phyloP scores from a whole-genome alignment of 2,329 filamentous ascomycete genomes.

The Hypoxylon sp. region DNA sequence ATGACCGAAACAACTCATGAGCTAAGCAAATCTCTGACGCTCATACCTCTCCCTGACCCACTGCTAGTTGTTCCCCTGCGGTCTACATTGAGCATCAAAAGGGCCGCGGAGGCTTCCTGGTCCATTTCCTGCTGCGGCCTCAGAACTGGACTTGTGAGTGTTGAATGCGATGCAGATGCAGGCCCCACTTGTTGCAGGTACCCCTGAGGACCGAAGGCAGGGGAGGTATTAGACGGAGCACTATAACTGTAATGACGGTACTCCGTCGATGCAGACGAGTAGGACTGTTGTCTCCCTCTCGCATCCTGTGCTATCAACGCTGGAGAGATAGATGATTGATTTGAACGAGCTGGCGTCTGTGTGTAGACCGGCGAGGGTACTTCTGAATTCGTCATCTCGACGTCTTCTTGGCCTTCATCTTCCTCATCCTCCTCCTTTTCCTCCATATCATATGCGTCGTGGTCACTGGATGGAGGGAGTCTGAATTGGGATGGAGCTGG shows the following conservation, averaged over 20 bases:
- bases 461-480: constrained; percentile 49
- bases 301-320: constrained; percentile 63
- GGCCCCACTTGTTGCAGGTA: constrained; percentile 57
- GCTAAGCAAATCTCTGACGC: constrained; percentile 67
- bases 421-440: constrained; percentile 59
- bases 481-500: constrained; percentile 50
- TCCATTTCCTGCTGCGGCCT: constrained; percentile 70
- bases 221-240: constrained; percentile 58
- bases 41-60: constrained; percentile 62
- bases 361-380: constrained; percentile 63
- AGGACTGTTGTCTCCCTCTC: constrained; percentile 63
- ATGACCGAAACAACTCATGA: constrained; percentile 54
- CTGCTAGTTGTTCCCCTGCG: constrained; percentile 64
- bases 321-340: constrained; percentile 67
- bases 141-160: constrained; percentile 70
- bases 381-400: constrained; percentile 73
- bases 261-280: constrained; percentile 64
- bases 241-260: constrained; percentile 60
- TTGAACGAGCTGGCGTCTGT: constrained; percentile 51
- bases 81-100: constrained; percentile 89
- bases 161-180: constrained; percentile 62
- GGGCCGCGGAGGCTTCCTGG: constrained; percentile 85
- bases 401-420: constrained; percentile 59
- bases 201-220: constrained; percentile 58
- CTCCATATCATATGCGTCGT: constrained; percentile 48